Evolutionary conservation across 2,329 filamentous ascomycete genomes (phyloP).

Genomic region (Penicillium palitans): DNA sequence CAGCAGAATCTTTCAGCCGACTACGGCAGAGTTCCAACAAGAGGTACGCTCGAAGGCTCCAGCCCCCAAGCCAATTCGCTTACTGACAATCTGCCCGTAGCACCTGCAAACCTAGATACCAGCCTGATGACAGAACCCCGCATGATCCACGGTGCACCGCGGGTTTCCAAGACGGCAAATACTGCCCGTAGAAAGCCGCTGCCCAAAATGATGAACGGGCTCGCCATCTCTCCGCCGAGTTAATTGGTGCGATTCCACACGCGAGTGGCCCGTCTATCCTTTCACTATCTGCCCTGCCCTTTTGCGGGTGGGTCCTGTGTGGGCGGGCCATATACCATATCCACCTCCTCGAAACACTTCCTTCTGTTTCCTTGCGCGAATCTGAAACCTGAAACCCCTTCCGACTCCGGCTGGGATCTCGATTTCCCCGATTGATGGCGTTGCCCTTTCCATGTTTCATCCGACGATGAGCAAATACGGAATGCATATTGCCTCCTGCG

Average conservation of each 20-base stretch:
- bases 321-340: neutral
- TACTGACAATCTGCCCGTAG: constrained; percentile 51
- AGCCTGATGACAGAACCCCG: constrained; percentile 89
- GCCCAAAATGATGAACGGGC: constrained; percentile 45
- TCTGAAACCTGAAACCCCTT: neutral
- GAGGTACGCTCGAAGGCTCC: constrained; percentile 43
- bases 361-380: neutral
- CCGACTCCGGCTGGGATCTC: neutral
- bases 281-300: constrained; percentile 2
- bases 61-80: constrained; percentile 8
- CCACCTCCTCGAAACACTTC: neutral
- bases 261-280: constrained; percentile 13
- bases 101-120: constrained; percentile 81
- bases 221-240: constrained; percentile 38
- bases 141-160: constrained; percentile 82
- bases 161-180: constrained; percentile 51
- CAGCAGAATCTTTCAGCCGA: constrained; percentile 49
- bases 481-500: neutral
- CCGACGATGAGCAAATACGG: neutral
- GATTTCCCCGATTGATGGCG: neutral
- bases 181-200: constrained; percentile 45
- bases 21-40: constrained; percentile 52
- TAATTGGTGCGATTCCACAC: constrained; percentile 23
- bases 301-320: constrained; percentile 2
- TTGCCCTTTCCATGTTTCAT: neutral